These are phyloP conservation scores for Xylaria sp. DNA, from an alignment of 2,329 filamentous ascomycete genomes.

Conservation along the genomic window DNA sequence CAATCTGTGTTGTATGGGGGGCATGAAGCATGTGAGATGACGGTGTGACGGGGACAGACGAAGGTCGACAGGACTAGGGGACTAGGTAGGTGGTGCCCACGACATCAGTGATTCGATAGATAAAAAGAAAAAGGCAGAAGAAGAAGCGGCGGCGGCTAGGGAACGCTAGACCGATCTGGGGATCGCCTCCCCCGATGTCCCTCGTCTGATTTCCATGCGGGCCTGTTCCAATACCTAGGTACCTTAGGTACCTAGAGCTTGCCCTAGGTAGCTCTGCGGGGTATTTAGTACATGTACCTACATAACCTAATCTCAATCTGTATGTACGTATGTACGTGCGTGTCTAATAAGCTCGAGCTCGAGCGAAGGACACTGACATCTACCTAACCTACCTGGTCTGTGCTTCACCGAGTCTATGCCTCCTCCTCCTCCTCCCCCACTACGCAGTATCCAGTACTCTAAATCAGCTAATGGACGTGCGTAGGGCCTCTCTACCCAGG, in stretches of 20 bases:
- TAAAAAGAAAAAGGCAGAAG: background rate
- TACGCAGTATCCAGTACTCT: too few relatives aligned
- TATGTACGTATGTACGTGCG: background rate
- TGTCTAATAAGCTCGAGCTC: background rate
- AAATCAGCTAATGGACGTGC: too few relatives aligned
- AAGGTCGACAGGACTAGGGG: too few relatives aligned
- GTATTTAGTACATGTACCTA: constrained; percentile 2
- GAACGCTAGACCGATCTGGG: background rate
- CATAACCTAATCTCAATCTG: background rate
- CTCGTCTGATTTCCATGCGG: too few relatives aligned
- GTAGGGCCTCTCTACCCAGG: too few relatives aligned
- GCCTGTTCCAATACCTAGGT: too few relatives aligned
- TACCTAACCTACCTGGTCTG: constrained; percentile 14
- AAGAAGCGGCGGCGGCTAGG: background rate
- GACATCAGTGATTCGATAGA: too few relatives aligned
- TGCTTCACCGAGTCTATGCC: constrained; percentile 23
- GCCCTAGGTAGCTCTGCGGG: too few relatives aligned
- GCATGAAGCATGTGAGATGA: background rate
- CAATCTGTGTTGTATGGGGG: too few relatives aligned
- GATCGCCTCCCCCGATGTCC: background rate
- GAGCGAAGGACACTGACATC: background rate
- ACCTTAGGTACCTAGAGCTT: background rate
- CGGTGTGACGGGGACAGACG: background rate
- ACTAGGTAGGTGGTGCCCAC: too few relatives aligned
- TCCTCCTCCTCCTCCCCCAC: too few relatives aligned